Evolutionary conservation across 2,329 filamentous ascomycete genomes (phyloP), one percentile per base, ranked within the genome.

Genomic region (Diaporthe sp.): DNA sequence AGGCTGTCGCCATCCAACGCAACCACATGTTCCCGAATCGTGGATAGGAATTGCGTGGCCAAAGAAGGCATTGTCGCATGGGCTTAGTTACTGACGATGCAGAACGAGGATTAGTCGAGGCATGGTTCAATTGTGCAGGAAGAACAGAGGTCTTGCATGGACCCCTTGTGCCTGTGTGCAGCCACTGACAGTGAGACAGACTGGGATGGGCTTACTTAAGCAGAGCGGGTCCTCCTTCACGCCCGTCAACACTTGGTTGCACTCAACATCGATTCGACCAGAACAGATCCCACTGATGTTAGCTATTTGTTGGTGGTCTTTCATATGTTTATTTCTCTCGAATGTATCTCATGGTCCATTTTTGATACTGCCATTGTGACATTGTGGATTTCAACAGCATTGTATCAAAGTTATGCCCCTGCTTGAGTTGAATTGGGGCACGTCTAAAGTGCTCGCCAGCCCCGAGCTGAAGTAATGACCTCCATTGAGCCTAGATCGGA

Each of bases 21-120:
- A 72, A 89, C 88, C 67, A 96, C 88, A 75, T 93, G 89, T 28
- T 85, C 85, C 71, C 90, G 89, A 73, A 96, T 89, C 73, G 90
- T 90, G 15, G 85, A 84, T 71, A 96, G 89, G 82, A 96, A 97
- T 78, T 93, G 88, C 78, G 91, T 87, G 31, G 94, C 85, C 58
- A 94, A 89, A 51, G 92, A 88, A 55, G 65, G 15, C 84, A 94
- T 94, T 68, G 79, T 80, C 75, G 75, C 55, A 34, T 28, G 12
- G 17, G 62, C n/a, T 62, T n/a, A 19, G 49, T 13, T 65, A 28
- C 34, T 42, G 15, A 17, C 12, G 9, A 55, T 55, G 34, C 3
- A 53, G 22, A 42, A 31, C 5, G 46, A 55, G 34, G 22, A 13
- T 55, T 17, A 28, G 17, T 42, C 17, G 13, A 68, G 65, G 10